These are phyloP conservation scores for Didymella keratinophila DNA, from an alignment of 2,329 filamentous ascomycete genomes.

Conservation along the genomic window DNA sequence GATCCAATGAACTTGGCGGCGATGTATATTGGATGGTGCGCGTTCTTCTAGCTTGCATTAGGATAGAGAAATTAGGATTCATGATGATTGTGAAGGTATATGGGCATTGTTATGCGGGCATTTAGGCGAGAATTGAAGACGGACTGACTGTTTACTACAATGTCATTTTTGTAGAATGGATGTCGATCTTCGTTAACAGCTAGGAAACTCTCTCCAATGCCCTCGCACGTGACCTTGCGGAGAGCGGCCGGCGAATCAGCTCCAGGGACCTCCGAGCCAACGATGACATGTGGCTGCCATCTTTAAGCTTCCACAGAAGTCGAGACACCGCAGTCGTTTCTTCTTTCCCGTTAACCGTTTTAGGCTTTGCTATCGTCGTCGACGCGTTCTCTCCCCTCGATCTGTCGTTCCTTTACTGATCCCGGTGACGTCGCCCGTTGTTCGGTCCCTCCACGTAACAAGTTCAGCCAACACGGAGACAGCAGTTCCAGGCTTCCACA, in stretches of 20 bases:
- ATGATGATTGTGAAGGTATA: neutral
- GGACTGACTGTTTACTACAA: no score
- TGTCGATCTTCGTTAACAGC: no score
- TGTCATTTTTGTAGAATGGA: no score
- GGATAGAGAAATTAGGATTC: neutral
- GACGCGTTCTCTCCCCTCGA: conserved; percentile 8
- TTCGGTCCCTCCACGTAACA: conserved; percentile 35
- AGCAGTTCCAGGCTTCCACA: conserved; percentile 36
- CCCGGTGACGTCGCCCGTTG: conserved; percentile 31
- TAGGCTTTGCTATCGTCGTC: neutral
- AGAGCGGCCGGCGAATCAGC: conserved; percentile 30
- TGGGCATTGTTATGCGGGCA: neutral
- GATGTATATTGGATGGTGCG: conserved; percentile 98
- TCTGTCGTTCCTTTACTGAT: conserved; percentile 24
- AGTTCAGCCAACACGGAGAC: conserved; percentile 22
- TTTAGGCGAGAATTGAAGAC: neutral
- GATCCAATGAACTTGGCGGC: conserved; percentile 79
- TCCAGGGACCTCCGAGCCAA: conserved; percentile 38
- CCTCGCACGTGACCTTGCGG: conserved; percentile 10
- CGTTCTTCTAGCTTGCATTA: conserved; percentile 62
- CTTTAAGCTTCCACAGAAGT: conserved; percentile 30
- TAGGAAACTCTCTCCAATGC: no score
- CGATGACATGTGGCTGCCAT: conserved; percentile 43
- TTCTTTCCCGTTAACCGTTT: conserved; percentile 6
- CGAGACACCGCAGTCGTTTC: conserved; percentile 18